Evolutionary conservation across 805 yeast species (phyloP).

Genomic region (Pichia californica): DNA sequence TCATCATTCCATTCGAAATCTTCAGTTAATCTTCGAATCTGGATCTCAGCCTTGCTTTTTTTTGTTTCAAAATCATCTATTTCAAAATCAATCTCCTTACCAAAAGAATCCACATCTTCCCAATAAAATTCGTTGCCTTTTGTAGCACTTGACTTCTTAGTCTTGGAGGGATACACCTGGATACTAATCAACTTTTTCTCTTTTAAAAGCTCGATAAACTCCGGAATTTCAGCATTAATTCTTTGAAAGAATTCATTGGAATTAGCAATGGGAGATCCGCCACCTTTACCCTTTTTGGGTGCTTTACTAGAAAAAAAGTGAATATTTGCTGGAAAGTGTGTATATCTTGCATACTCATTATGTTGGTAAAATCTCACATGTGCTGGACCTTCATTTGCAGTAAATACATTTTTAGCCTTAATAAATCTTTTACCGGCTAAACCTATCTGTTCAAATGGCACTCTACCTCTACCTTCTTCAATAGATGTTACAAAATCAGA

Average conservation of each 20-base stretch:
- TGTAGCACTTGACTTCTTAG: neutral
- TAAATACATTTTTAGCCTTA: neutral
- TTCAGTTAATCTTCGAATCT: neutral
- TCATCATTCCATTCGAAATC: conserved; percentile 2
- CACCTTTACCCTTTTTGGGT: neutral
- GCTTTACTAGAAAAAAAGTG: neutral
- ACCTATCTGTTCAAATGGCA: conserved; percentile 6
- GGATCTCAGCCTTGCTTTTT: neutral
- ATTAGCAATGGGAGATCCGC: conserved; percentile 4
- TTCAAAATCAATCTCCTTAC: neutral
- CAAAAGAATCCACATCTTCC: conserved; percentile 2
- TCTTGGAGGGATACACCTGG: conserved; percentile 4
- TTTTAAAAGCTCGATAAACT: neutral
- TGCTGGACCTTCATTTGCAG: conserved; percentile 6
- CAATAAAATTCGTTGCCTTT: conserved; percentile 3
- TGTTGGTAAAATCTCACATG: conserved; percentile 1
- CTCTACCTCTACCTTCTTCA: neutral
- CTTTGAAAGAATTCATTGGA: neutral
- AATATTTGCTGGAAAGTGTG: conserved; percentile 3
- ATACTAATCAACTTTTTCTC: neutral
- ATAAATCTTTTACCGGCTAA: conserved; percentile 1
- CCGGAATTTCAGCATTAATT: neutral
- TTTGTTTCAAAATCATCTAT: neutral
- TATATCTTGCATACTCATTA: conserved; percentile 4
- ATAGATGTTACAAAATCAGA: conserved; percentile 1